phyloP scores from a whole-genome alignment of 2,329 filamentous ascomycete species.

The Colletotrichum trifolii region DNA sequence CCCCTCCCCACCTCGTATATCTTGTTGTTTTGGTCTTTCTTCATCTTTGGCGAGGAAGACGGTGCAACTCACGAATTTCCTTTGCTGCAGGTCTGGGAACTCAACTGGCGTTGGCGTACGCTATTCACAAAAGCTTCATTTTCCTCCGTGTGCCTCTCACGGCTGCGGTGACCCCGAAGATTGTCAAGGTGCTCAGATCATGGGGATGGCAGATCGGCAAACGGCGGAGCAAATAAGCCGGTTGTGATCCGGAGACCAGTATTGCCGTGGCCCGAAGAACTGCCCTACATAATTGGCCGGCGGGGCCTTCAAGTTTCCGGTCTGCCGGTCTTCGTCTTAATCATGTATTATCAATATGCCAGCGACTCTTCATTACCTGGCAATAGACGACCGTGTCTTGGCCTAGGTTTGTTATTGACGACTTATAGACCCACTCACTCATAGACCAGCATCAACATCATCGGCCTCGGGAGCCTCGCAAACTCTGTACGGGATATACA shows the following conservation, averaged over 20 bases:
- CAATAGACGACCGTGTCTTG: slow-evolving; percentile 16
- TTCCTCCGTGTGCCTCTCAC: slow-evolving; percentile 95
- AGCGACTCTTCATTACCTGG: slow-evolving; percentile 17
- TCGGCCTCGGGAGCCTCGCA: slow-evolving; percentile 2
- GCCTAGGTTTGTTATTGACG: slow-evolving; percentile 19
- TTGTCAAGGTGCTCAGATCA: slow-evolving; percentile 86
- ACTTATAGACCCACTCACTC: slow-evolving; percentile 32
- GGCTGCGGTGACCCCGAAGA: slow-evolving; percentile 89
- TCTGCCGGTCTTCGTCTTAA: slow-evolving; percentile 12
- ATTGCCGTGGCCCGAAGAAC: neutral
- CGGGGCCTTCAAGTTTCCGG: slow-evolving; percentile 13
- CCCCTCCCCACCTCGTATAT: neutral
- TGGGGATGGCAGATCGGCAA: slow-evolving; percentile 98
- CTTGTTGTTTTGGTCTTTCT: slow-evolving; percentile 5
- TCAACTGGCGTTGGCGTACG: slow-evolving; percentile 92
- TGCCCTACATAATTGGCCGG: slow-evolving; percentile 1
- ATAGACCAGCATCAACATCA: slow-evolving; percentile 27
- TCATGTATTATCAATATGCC: slow-evolving; percentile 23
- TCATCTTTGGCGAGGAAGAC: slow-evolving; percentile 1
- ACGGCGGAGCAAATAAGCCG: slow-evolving; percentile 40
- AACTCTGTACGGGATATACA: slow-evolving; percentile 16
- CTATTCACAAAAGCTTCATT: slow-evolving; percentile 97
- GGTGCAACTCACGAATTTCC: slow-evolving; percentile 35
- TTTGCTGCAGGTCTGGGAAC: slow-evolving; percentile 70
- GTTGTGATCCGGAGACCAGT: slow-evolving; percentile 7